These are phyloP conservation scores for Trametes versicolor DNA, from an alignment of 1,284 basidiomycete genomes.

Conservation along the genomic window DNA sequence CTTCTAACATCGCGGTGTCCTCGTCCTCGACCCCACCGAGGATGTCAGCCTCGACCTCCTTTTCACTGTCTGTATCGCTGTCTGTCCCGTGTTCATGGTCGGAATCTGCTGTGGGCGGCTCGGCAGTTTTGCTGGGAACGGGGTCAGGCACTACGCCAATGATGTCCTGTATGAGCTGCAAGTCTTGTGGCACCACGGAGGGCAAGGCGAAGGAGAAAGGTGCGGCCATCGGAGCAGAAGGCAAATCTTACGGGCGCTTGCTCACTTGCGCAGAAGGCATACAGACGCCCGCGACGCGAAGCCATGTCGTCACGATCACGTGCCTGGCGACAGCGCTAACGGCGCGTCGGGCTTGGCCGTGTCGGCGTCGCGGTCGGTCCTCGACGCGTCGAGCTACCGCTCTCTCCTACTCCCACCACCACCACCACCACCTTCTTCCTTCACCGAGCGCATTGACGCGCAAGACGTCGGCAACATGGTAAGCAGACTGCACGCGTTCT, in stretches of 20 bases:
- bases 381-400: not conserved
- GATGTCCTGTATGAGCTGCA: slow-evolving; percentile 75
- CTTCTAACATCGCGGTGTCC: slow-evolving; percentile 32
- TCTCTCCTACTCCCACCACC: not conserved
- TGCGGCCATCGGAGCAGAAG: slow-evolving; percentile 31
- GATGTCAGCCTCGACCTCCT: slow-evolving; percentile 73
- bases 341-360: not conserved
- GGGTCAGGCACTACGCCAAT: slow-evolving; percentile 52
- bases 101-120: slow-evolving; percentile 14
- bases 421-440: not conserved
- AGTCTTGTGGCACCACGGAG: slow-evolving; percentile 70
- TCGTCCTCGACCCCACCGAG: slow-evolving; percentile 50
- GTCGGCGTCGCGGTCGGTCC: not conserved
- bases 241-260: slow-evolving; percentile 17
- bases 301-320: slow-evolving; percentile 26
- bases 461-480: too few species aligned
- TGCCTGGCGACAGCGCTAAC: slow-evolving; percentile 3
- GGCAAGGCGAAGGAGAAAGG: slow-evolving; percentile 64
- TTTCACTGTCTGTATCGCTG: slow-evolving; percentile 60
- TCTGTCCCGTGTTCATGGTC: slow-evolving; percentile 47
- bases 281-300: slow-evolving; percentile 22
- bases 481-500: too few species aligned
- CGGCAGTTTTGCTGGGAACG: slow-evolving; percentile 14
- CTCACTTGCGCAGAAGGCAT: not conserved
- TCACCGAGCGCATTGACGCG: too few species aligned